Base-by-base conservation (phyloP, 345 rosid species). In the Populus simonii region DNA sequence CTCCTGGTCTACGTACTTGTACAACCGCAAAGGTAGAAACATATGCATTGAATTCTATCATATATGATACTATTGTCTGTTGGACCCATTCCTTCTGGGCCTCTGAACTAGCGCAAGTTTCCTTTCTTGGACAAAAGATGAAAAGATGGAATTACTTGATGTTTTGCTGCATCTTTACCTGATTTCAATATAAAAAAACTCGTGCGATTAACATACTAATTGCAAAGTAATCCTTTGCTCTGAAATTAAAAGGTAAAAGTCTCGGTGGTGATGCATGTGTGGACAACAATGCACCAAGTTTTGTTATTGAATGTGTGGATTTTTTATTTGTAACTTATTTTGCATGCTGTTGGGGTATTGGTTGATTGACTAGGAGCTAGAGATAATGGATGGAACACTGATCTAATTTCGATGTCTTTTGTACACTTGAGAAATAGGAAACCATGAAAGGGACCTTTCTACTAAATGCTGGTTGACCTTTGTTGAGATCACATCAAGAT, bases 381-480 rank as follows among this genome's bases (percentile, higher is more conserved):
- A 35, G 68, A 70, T 62, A 61, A 35, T n/a, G 49, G 71, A 23
- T 33, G 67, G 71, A 80, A 80, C 8, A 53, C 22, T 16, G 76
- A 27, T 39, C 17, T 45, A 18, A 73, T 51, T 33, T 33, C 31
- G 31, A 66, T 55, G 55, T 53, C 35, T 43, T 63, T 11, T 35
- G 13, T 13, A 55, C 36, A 33, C 36, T 33, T 18, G 9, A 67
- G 35, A 72, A 17, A 41, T 22, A 33, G n/a, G 75, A 45, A 7
- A 66, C 53, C 51, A 65, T 72, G 70, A 81, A 72, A 76, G 65
- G 23, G 80, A 78, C 84, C 43, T 69, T 7, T 41, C 38, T 25
- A 15, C 43, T 27, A 29, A 51, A 35, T 81, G 80, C 49, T 76
- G 73, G 74, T 73, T 76, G 77, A 73, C 80, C 71, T 35, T 36